Evolutionary conservation across 2,329 filamentous ascomycete genomes (phyloP).

Genomic region (Diplodia intermedia): DNA sequence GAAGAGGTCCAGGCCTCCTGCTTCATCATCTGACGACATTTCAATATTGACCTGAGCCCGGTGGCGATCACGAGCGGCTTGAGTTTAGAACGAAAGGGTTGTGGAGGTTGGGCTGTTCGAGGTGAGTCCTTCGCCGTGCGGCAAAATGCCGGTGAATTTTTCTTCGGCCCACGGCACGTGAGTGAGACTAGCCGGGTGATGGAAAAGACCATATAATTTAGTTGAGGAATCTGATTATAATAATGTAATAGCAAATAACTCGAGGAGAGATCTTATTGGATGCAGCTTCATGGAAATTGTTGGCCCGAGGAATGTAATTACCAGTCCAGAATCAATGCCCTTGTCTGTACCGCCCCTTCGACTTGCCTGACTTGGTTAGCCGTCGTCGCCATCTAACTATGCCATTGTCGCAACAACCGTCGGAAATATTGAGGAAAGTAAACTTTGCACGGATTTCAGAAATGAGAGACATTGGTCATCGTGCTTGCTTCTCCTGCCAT

Average conservation of each 20-base stretch:
- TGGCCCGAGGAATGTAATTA: neutral
- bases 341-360: slow-evolving; percentile 5
- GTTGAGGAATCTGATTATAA: neutral
- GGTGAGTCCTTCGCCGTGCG: slow-evolving; percentile 1
- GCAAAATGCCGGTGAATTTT: slow-evolving; percentile 16
- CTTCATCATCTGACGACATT: slow-evolving; percentile 39
- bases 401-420: neutral
- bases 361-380: slow-evolving; percentile 2
- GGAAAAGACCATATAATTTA: neutral
- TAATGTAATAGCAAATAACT: no score
- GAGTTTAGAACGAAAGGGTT: neutral
- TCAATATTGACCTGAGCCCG: neutral
- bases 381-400: neutral
- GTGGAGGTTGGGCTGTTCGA: neutral
- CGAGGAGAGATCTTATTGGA: neutral
- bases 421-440: neutral
- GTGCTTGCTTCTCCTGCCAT: slow-evolving; percentile 14
- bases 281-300: neutral
- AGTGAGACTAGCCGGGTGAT: neutral
- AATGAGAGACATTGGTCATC: neutral
- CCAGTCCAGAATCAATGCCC: neutral
- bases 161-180: slow-evolving; percentile 2
- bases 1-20: slow-evolving; percentile 65
- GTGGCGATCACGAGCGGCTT: neutral
- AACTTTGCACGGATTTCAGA: neutral